These are phyloP conservation scores for Meira nashicola DNA, from an alignment of 1,284 basidiomycete genomes.

Conservation along the genomic window DNA sequence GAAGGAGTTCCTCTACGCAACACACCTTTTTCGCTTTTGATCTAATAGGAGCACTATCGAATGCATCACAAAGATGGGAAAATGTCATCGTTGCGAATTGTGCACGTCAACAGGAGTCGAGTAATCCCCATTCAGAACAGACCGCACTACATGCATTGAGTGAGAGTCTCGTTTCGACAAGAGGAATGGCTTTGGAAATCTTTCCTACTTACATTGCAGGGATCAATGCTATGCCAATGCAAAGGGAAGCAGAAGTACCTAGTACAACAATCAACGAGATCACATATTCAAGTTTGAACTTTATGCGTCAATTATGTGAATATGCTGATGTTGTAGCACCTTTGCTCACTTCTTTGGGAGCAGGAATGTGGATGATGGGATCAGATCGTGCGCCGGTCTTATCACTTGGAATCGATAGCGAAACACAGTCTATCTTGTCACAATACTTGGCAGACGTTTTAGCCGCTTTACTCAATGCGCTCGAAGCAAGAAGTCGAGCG, in stretches of 20 bases:
- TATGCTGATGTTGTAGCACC: constrained; percentile 41
- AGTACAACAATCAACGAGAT: constrained; percentile 47
- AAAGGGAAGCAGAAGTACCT: constrained; percentile 38
- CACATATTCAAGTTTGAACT: constrained; percentile 37
- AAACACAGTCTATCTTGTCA: constrained; percentile 27
- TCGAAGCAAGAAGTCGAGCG: constrained; percentile 33
- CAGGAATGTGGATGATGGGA: constrained; percentile 46
- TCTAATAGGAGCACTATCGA: constrained; percentile 14
- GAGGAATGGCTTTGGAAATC: constrained; percentile 35
- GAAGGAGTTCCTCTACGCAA: constrained; percentile 18
- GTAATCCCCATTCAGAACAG: constrained; percentile 3
- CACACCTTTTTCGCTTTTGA: constrained; percentile 40
- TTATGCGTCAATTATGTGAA: constrained; percentile 34
- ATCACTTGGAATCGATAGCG: constrained; percentile 30
- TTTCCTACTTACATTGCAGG: constrained; percentile 49
- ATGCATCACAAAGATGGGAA: constrained; percentile 12
- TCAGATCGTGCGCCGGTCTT: constrained; percentile 33
- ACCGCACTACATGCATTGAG: constrained; percentile 9
- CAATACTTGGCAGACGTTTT: constrained; percentile 40
- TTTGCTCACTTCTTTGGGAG: constrained; percentile 37
- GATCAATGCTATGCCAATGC: constrained; percentile 41
- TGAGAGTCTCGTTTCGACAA: constrained; percentile 16
- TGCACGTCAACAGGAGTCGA: constrained; percentile 11
- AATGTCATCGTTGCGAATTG: constrained; percentile 13
- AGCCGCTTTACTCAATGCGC: constrained; percentile 28